Evolutionary conservation across 371 early-diverging fungal species (phyloP), one percentile per base, ranked within the genome.

Genomic region (Actinomortierella ambigua): DNA sequence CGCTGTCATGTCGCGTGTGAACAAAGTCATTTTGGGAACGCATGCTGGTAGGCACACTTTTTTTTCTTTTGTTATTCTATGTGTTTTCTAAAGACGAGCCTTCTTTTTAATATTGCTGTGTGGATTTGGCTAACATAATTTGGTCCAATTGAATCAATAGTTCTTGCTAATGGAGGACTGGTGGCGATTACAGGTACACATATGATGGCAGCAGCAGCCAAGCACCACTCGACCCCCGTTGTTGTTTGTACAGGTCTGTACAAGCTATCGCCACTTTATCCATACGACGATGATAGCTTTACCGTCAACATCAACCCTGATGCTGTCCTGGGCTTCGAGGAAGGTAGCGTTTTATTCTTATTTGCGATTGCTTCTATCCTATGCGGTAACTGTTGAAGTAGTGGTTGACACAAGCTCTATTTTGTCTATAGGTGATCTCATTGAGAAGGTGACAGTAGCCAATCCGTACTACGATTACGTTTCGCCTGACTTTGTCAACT

Each of bases 1-100:
- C 86, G 97, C 97, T 3, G 89, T 96, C 57, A 97, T 98, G 97
- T 91, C 97, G 50, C 88, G 97, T 51, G 96, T 97, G 20, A 95
- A 97, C 85, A 98, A 97, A 79, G 97, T 98, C 27, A 95, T 98
- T 26, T 75, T 98, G 47, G 97, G 97, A 20, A 88, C 95, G 0
- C 95, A 96, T 65, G 94, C 95, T 34, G 90, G 90, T 89, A 83
- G 58, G 61, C 27, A 13, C 24, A 34, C 18, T 20, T 58, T 6
- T 18, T 17, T 13, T 14, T 4, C 13, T 26, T 18, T 17, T 17
- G n/a, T 14, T 44, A 15, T 17, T 24, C 40, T 34, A 13, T 24
- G 24, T 39, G 0, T 13, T 43, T 42, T 28, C 44, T 14, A 18
- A n/a, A 55, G 27, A 28, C 23, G 7, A 24, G 17, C 28, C 18